phyloP scores from a whole-genome alignment of 1,284 basidiomycete genomes.

The Xerocomus minutiporus region DNA sequence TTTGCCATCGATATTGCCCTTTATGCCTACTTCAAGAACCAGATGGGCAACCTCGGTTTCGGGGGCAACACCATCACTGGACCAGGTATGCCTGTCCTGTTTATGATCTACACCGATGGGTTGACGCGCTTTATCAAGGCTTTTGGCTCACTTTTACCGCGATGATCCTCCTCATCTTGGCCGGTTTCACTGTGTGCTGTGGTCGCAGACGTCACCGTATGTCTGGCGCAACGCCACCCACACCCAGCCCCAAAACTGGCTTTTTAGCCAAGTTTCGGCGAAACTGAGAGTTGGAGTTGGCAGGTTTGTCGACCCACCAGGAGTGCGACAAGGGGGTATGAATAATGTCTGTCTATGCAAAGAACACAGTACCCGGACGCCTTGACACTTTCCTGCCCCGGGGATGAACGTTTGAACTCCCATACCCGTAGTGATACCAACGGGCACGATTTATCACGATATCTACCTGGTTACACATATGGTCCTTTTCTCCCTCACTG shows the following conservation, averaged over 20 bases:
- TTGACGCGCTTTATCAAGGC: constrained; percentile 34
- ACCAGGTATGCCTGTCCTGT: constrained; percentile 43
- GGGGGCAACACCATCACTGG: constrained; percentile 46
- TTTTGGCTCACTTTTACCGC: constrained; percentile 75
- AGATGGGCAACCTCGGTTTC: constrained; percentile 48
- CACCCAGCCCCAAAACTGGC: constrained; percentile 23
- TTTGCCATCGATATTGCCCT: constrained; percentile 75
- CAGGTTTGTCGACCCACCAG: not conserved
- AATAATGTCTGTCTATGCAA: not conserved
- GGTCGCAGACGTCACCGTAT: constrained; percentile 54
- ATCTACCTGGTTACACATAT: constrained; percentile 6
- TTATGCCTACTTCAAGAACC: constrained; percentile 53
- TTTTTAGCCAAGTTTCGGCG: constrained; percentile 25
- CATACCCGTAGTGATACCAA: constrained; percentile 7
- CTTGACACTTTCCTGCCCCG: not conserved
- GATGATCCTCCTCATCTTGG: constrained; percentile 58
- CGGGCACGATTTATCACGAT: constrained; percentile 11
- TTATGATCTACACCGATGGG: not conserved
- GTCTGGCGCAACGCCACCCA: constrained; percentile 34
- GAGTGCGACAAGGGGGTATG: not conserved
- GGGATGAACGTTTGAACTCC: not conserved
- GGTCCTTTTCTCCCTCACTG: constrained; percentile 1
- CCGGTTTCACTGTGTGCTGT: constrained; percentile 65
- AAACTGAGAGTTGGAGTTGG: constrained; percentile 6
- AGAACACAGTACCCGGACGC: not conserved